Conservation (phyloP, 2,329 filamentous ascomycete species). For the Blastomyces emzantsi region DNA sequence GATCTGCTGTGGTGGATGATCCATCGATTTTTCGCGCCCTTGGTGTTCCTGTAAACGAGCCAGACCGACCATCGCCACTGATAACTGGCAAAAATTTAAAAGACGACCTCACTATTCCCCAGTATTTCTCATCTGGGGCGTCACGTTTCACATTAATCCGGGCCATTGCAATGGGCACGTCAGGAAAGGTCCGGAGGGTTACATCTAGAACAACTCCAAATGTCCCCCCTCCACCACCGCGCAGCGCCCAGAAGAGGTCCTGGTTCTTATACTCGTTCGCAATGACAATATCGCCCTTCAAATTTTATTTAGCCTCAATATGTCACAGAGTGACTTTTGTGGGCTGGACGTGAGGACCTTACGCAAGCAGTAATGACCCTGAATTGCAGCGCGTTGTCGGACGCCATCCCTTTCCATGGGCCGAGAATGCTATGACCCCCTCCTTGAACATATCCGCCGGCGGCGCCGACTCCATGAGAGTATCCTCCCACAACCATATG, state of each 20-base stretch:
- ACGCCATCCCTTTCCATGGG: slow-evolving; percentile 48
- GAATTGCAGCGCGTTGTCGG: slow-evolving; percentile 50
- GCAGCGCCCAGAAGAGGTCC: slow-evolving; percentile 56
- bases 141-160: not conserved
- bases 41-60: not conserved
- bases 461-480: slow-evolving; percentile 47
- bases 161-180: not conserved
- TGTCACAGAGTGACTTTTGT: slow-evolving; percentile 21
- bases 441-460: slow-evolving; percentile 53
- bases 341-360: slow-evolving; percentile 30
- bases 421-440: slow-evolving; percentile 50
- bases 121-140: not conserved
- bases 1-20: not conserved
- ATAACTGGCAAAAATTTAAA: not conserved
- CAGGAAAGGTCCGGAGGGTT: slow-evolving; percentile 27
- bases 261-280: slow-evolving; percentile 41
- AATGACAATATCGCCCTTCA: slow-evolving; percentile 37
- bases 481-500: slow-evolving; percentile 48
- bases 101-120: not conserved
- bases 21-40: not conserved
- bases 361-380: slow-evolving; percentile 48
- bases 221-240: slow-evolving; percentile 50
- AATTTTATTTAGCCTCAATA: not conserved
- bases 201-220: slow-evolving; percentile 51
- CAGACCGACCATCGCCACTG: not conserved